A percentile compares a stretch with the other conserved stretches of the same genome.
Evolutionary conservation across 1,284 basidiomycete species (phyloP).

Genomic region (Pterulicium gracile): DNA sequence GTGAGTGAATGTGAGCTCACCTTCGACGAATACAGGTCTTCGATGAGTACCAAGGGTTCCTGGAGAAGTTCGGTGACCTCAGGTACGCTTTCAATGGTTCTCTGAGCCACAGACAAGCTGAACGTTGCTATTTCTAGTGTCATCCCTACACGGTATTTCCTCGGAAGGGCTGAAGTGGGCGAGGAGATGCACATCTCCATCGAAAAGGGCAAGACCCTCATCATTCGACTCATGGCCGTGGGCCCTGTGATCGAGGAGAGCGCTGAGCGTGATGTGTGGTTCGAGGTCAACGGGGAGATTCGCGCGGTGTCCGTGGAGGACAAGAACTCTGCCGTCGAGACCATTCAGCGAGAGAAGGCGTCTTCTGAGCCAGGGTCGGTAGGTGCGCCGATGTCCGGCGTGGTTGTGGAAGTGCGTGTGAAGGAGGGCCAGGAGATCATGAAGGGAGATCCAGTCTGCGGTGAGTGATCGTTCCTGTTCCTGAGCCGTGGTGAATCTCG

Average conservation of each 20-base stretch:
- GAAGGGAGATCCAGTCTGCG: constrained; percentile 91
- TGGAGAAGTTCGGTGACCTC: constrained; percentile 93
- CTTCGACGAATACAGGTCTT: constrained; percentile 57
- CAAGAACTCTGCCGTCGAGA: constrained; percentile 92
- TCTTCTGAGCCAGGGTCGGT: constrained; percentile 89
- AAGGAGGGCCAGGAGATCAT: constrained; percentile 96
- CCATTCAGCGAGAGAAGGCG: constrained; percentile 89
- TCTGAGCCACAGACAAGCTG: constrained; percentile 7
- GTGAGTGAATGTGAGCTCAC: constrained; percentile 3
- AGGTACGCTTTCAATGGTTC: constrained; percentile 38
- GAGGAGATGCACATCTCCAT: constrained; percentile 97
- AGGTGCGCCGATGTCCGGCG: constrained; percentile 94
- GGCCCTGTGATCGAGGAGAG: constrained; percentile 87
- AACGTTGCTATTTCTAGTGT: constrained; percentile 39
- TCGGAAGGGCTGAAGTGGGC: constrained; percentile 82
- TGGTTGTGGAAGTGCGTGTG: constrained; percentile 95
- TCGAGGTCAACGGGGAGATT: constrained; percentile 95
- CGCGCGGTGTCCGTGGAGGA: constrained; percentile 93
- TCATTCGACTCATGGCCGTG: constrained; percentile 92
- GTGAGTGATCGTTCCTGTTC: constrained; percentile 39
- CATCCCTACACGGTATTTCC: constrained; percentile 94
- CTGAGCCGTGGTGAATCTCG: constrained; percentile 2
- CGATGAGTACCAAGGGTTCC: constrained; percentile 92
- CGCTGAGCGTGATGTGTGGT: constrained; percentile 95
- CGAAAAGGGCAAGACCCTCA: constrained; percentile 95